Conservation (phyloP, 2,329 filamentous ascomycete genomes). For the Aspergillus ibericus region DNA sequence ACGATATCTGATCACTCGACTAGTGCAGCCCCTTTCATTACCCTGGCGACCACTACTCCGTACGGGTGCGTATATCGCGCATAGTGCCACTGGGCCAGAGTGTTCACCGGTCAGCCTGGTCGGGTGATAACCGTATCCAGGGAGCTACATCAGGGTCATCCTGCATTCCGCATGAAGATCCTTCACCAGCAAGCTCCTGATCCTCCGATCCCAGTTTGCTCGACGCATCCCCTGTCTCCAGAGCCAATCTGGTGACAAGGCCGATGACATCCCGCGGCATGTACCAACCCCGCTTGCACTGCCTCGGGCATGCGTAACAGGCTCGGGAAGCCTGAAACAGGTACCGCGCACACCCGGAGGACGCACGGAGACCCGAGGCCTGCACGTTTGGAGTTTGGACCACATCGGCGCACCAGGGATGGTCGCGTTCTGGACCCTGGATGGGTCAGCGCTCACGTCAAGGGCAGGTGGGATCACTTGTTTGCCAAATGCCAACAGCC, state of each 20-base stretch:
- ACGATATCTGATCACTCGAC: not conserved
- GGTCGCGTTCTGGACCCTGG: not conserved
- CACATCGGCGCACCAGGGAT: not conserved
- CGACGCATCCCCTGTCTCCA: not conserved
- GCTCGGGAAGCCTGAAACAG: not conserved
- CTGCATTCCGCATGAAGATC: not conserved
- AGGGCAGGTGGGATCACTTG: not conserved
- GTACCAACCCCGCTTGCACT: slow-evolving; percentile 1
- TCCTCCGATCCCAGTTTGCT: not conserved
- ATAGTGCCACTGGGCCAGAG: not conserved
- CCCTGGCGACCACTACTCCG: no score
- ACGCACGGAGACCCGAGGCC: not conserved
- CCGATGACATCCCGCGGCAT: not conserved
- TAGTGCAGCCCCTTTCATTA: not conserved
- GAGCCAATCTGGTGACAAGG: not conserved
- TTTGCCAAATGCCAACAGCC: not conserved
- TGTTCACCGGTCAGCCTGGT: not conserved
- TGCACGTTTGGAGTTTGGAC: not conserved
- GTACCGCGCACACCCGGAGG: not conserved
- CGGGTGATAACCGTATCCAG: not conserved
- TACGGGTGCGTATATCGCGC: not conserved
- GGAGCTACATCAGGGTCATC: not conserved
- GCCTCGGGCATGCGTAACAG: not conserved
- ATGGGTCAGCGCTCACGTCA: not conserved
- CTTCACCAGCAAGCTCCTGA: not conserved